Conservation (phyloP, 305 asterid species). For the Ajuga reptans region DNA sequence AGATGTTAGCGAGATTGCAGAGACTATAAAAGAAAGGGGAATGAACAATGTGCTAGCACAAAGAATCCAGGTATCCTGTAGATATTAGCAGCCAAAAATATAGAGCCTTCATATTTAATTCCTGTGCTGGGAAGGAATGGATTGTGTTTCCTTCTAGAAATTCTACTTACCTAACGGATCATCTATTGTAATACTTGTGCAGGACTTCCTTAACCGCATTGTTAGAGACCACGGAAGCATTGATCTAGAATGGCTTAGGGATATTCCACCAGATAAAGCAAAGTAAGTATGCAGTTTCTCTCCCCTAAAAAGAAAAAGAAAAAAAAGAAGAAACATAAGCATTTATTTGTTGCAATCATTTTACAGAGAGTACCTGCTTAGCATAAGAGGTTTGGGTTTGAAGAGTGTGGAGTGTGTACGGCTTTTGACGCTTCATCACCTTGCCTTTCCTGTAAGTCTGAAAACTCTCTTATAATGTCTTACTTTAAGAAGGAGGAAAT, state of each 20-base stretch:
- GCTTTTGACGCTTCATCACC: slow-evolving; percentile 95
- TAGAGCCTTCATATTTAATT: too few relatives aligned
- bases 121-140: too few relatives aligned
- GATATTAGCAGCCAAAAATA: too few relatives aligned
- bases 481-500: slow-evolving; percentile 14
- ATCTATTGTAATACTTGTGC: slow-evolving; percentile 30
- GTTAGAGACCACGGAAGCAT: slow-evolving; percentile 81
- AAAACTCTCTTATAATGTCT: slow-evolving; percentile 1
- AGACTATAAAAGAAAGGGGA: slow-evolving; percentile 85
- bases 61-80: slow-evolving; percentile 66
- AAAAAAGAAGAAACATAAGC: background rate
- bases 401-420: slow-evolving; percentile 97
- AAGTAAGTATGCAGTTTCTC: slow-evolving; percentile 42
- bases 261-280: slow-evolving; percentile 91
- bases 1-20: slow-evolving; percentile 71
- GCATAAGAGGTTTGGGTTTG: slow-evolving; percentile 89
- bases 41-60: slow-evolving; percentile 91
- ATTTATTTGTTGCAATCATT: slow-evolving; percentile 22
- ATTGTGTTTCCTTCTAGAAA: slow-evolving; percentile 3
- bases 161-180: slow-evolving; percentile 21
- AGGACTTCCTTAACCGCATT: slow-evolving; percentile 81
- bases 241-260: slow-evolving; percentile 97
- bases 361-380: slow-evolving; percentile 82
- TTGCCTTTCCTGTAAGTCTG: slow-evolving; percentile 90
- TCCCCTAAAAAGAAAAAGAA: background rate